Conservation (phyloP, 352 stramenopile species). For the Pythium dissimile region DNA sequence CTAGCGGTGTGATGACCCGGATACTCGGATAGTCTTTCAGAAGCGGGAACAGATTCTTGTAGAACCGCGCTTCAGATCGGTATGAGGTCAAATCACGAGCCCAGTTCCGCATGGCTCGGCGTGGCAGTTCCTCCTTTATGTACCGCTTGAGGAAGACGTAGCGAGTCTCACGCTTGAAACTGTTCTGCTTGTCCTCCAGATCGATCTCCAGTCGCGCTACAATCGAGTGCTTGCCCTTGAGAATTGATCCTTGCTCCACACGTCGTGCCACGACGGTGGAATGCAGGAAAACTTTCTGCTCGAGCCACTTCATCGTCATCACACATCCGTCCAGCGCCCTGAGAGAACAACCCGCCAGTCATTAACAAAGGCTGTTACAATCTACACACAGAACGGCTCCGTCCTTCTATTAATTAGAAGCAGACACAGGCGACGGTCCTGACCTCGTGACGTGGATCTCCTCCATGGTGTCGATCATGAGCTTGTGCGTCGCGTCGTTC, state of each 20-base stretch:
- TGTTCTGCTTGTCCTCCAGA: background rate
- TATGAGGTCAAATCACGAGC: conserved; percentile 59
- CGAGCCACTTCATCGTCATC: conserved; percentile 52
- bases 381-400: background rate
- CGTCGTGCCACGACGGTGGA: conserved; percentile 9
- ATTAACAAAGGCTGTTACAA: background rate
- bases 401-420: conserved; percentile 21
- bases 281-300: conserved; percentile 27
- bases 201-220: conserved; percentile 38
- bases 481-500: conserved; percentile 29
- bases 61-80: conserved; percentile 53
- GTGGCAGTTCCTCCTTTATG: conserved; percentile 45
- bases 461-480: conserved; percentile 40
- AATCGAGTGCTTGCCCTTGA: conserved; percentile 53
- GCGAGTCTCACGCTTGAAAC: conserved; percentile 1
- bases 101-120: conserved; percentile 42
- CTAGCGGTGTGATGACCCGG: conserved; percentile 39
- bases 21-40: conserved; percentile 29
- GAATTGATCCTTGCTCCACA: conserved; percentile 34
- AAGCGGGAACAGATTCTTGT: conserved; percentile 36
- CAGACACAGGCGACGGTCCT: conserved; percentile 24
- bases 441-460: conserved; percentile 57
- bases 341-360: background rate
- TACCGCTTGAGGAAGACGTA: conserved; percentile 68
- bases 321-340: conserved; percentile 42